phyloP scores from a whole-genome alignment of 148 eudicot genomes.

The Rhododendron ovatum region DNA sequence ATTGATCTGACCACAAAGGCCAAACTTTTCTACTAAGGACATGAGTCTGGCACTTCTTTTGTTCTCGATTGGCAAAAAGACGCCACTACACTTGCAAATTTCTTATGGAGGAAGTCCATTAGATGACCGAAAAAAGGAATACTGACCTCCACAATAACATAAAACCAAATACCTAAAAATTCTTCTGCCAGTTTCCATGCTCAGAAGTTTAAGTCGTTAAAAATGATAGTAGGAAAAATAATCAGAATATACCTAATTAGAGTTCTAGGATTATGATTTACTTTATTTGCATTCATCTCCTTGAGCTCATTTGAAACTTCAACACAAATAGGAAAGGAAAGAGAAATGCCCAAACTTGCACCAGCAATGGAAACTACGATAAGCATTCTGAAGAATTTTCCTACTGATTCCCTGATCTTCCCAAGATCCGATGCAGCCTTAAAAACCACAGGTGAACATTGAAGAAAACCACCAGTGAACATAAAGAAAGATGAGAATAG shows the following conservation, averaged over 20 bases:
- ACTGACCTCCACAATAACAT: neutral
- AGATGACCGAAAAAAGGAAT: neutral
- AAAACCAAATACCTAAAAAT: neutral
- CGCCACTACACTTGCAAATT: neutral
- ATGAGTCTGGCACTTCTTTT: neutral
- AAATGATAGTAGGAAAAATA: neutral
- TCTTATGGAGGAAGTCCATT: neutral
- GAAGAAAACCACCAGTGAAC: neutral
- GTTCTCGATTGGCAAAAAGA: neutral
- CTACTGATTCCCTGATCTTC: neutral
- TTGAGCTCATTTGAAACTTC: neutral
- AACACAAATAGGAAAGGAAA: neutral
- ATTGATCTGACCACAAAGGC: conserved; percentile 1
- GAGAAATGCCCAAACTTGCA: neutral
- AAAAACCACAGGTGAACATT: neutral
- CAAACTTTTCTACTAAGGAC: neutral
- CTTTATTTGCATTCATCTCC: neutral
- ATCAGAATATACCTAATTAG: neutral
- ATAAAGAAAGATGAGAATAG: neutral
- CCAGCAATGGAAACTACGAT: neutral
- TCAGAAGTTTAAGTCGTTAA: neutral
- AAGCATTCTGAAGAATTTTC: neutral
- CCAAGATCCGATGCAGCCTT: neutral
- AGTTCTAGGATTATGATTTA: neutral
- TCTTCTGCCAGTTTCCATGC: neutral